Evolutionary conservation across 2,329 filamentous ascomycete species (phyloP).

Genomic region (Arthrobotrys iridis): DNA sequence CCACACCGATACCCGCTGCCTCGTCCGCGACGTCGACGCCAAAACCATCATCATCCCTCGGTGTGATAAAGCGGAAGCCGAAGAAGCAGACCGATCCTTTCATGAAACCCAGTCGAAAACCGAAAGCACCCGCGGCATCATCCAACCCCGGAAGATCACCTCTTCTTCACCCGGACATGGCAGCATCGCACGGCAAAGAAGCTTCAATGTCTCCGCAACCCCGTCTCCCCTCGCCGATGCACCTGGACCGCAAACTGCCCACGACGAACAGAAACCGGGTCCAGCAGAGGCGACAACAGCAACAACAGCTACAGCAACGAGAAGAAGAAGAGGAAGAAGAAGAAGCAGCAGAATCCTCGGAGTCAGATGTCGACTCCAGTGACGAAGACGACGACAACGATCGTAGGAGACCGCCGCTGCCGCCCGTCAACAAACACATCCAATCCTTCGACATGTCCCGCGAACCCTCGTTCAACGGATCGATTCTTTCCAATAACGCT

Average conservation of each 20-base stretch:
- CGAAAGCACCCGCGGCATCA: slow-evolving; percentile 9
- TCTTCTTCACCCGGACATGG: slow-evolving; percentile 25
- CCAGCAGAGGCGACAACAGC: too few relatives aligned
- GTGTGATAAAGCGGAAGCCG: slow-evolving; percentile 18
- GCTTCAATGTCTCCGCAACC: slow-evolving; percentile 48
- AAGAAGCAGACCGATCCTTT: slow-evolving; percentile 40
- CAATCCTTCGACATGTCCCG: slow-evolving; percentile 41
- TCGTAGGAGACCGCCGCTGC: slow-evolving; percentile 9
- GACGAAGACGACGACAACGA: slow-evolving; percentile 31
- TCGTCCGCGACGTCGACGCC: slow-evolving; percentile 40
- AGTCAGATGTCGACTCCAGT: slow-evolving; percentile 46
- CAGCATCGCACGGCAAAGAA: slow-evolving; percentile 29
- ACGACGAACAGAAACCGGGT: slow-evolving; percentile 11
- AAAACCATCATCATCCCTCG: slow-evolving; percentile 27
- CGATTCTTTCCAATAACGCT: slow-evolving; percentile 37
- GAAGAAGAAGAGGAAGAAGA: too few relatives aligned
- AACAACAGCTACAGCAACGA: too few relatives aligned
- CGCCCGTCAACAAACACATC: slow-evolving; percentile 31
- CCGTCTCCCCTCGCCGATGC: slow-evolving; percentile 42
- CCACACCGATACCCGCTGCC: slow-evolving; percentile 34
- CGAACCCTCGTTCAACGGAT: slow-evolving; percentile 38
- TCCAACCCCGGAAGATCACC: slow-evolving; percentile 25
- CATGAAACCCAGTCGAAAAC: slow-evolving; percentile 40
- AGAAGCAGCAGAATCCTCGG: slow-evolving; percentile 23
- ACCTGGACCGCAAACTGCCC: slow-evolving; percentile 6